Base-by-base conservation (phyloP, 352 stramenopile species). In the Phytophthora niederhauseri region DNA sequence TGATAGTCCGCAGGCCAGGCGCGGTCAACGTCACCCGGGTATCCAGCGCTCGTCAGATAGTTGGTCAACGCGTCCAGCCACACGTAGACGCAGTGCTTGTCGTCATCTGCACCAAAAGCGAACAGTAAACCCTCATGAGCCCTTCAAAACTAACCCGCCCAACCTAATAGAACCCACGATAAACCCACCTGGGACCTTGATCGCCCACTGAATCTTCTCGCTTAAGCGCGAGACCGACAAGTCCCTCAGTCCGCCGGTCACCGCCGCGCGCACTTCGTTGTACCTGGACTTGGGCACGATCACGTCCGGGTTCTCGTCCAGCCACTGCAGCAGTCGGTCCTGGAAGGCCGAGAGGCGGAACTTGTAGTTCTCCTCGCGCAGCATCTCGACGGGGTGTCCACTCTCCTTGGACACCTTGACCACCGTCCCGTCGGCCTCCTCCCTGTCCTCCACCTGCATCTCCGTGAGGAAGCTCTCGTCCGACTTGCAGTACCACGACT, bases 61-160 rank as follows among this genome's bases (percentile, higher is more conserved):
- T 99, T 99, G 17, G 93, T 95, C 46, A 99, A 79, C 14, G 98
- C 98, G 77, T 99, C 98, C 24, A 99, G 87, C 98, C 98, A 99
- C 46, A 99, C 98, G 76, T 99, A 99, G 64, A 99, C 96, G 64
- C 98, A 97, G 77, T 99, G 98, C 36, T 70, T 78, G 59, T 89
- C 75, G 34, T 96, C 86, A 63, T 82, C 75, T 82, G 19, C n/a
- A 61, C 17, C n/a, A 53, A 6, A 24, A 31, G 6, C 28, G 1
- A 31, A 41, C 34, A 41, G 34, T 41, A 41, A 41, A 41, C 34
- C 12, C 24, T 6, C 43, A 61, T 67, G 49, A 73, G 50, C n/a
- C 14, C 26, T 17, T 15, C 17, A n/a, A 20, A 53, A 43, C 9
- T 17, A 20, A 31, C 28, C 34, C 34, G 14, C 34, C 11, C 28